phyloP scores from a whole-genome alignment of 1,139 yeast species.

The Debaryomyces sp. region DNA sequence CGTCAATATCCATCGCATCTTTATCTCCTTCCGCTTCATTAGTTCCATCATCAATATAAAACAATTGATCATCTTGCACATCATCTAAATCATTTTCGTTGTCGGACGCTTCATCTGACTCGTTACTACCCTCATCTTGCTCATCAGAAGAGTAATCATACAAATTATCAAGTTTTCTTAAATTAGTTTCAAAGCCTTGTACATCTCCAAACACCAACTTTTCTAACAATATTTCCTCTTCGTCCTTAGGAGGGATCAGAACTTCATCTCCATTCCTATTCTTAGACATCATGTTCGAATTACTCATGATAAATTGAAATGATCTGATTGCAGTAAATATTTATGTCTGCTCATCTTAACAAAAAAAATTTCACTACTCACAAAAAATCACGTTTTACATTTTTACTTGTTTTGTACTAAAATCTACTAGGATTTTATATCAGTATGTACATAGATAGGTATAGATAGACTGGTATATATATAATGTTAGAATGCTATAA shows the following conservation, averaged over 20 bases:
- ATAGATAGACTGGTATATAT: background rate
- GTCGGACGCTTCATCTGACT: constrained; percentile 15
- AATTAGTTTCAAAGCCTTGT: constrained; percentile 72
- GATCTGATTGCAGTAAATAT: background rate
- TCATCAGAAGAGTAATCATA: constrained; percentile 52
- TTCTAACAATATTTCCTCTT: constrained; percentile 77
- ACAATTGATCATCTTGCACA: constrained; percentile 62
- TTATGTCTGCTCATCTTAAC: constrained; percentile 7
- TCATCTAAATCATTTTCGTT: constrained; percentile 31
- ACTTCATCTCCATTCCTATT: constrained; percentile 33
- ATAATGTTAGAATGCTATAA: background rate
- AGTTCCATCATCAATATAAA: constrained; percentile 63
- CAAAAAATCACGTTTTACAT: constrained; percentile 5
- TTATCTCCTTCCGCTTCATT: constrained; percentile 30
- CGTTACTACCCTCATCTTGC: constrained; percentile 26
- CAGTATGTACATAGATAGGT: constrained; percentile 1
- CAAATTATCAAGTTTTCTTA: constrained; percentile 60
- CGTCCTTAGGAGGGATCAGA: constrained; percentile 69
- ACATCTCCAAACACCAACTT: constrained; percentile 88
- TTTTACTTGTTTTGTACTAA: background rate
- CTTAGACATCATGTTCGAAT: constrained; percentile 20
- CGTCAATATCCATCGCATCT: constrained; percentile 45
- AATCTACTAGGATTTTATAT: background rate
- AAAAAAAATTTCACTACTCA: constrained; percentile 9
- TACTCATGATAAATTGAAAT: background rate